Base-by-base conservation (phyloP, 352 stramenopile species). In the Hyaloperonospora brassicae region DNA sequence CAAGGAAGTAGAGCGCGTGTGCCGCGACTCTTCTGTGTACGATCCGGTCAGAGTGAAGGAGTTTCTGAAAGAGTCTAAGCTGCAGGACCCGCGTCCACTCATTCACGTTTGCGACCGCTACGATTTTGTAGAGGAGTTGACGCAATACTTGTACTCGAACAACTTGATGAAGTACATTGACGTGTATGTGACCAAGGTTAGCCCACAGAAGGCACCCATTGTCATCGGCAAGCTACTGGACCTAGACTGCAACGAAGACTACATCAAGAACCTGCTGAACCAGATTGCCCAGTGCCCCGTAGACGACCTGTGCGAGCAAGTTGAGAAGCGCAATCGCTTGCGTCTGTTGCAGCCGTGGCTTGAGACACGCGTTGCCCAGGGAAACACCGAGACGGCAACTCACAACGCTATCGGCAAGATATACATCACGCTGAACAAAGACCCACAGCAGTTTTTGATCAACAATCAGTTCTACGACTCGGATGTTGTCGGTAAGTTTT, bases 401-500 rank as follows among this genome's bases (percentile, higher is more conserved):
- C 97, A 99, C 85, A 99, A 99, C 70, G 96, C 97, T 36, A 93
- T 99, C 44, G 97, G 97, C 72, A 99, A 99, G 89, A 99, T 99
- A 74, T 99, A 99, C 84, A 96, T 99, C 46, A 98, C 96, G 34
- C 78, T 99, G 55, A 99, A 99, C 82, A 94, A 97, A 66, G 97
- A 99, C 58, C 96, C 97, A 8, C 95, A 98, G 70, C 89, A 97
- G 56, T 99, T 99, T 76, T 81, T 99, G 70, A 91, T 89, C 39
- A 99, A 99, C 87, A 99, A 99, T 79, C 97, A 98, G 88, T 99
- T 98, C 69, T 99, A 99, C 79, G 96, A 99, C 68, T 97, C 96
- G 21, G 91, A 95, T 58, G 95, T 99, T 42, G 80, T 99, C 35
- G 97, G 97, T 70, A 95, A 98, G 68, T 99, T 98, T 72, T 99